Evolutionary conservation across 768 basidiomycete genomes (phyloP).

Genomic region (Trametes maxima): DNA sequence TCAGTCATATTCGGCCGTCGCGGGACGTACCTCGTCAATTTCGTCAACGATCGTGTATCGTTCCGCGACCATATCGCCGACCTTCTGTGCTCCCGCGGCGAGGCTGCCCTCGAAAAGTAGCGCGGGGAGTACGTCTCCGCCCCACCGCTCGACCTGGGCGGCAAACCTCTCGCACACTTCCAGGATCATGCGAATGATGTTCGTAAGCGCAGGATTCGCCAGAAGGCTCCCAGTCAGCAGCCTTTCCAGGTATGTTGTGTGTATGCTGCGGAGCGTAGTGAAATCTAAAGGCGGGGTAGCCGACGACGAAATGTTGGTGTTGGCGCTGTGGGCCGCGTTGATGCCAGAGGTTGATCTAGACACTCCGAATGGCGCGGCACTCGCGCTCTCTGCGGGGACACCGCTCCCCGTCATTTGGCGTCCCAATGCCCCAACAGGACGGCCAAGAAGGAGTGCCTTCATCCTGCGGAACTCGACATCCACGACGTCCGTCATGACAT

Average conservation of each 20-base stretch:
- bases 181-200: conserved; percentile 69
- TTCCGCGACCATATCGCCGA: conserved; percentile 75
- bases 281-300: conserved; percentile 68
- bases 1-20: neutral
- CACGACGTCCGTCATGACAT: conserved; percentile 89
- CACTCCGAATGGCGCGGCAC: conserved; percentile 5
- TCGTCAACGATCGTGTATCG: conserved; percentile 69
- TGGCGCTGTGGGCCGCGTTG: conserved; percentile 32
- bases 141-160: conserved; percentile 91
- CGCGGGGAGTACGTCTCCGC: conserved; percentile 85
- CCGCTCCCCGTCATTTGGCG: conserved; percentile 27
- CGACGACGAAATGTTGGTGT: conserved; percentile 28
- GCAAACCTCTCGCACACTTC: conserved; percentile 86
- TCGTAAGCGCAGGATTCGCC: conserved; percentile 61
- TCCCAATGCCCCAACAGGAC: conserved; percentile 27
- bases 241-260: conserved; percentile 78
- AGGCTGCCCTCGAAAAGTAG: conserved; percentile 82
- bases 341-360: conserved; percentile 17
- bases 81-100: conserved; percentile 49
- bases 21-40: conserved; percentile 67
- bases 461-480: conserved; percentile 80
- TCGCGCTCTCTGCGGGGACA: conserved; percentile 1
- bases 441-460: conserved; percentile 52
- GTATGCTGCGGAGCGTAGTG: conserved; percentile 80
- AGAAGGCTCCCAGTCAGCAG: conserved; percentile 80